Base-by-base conservation (phyloP, 2,329 filamentous ascomycete genomes). In the Colletotrichum echinochloae region DNA sequence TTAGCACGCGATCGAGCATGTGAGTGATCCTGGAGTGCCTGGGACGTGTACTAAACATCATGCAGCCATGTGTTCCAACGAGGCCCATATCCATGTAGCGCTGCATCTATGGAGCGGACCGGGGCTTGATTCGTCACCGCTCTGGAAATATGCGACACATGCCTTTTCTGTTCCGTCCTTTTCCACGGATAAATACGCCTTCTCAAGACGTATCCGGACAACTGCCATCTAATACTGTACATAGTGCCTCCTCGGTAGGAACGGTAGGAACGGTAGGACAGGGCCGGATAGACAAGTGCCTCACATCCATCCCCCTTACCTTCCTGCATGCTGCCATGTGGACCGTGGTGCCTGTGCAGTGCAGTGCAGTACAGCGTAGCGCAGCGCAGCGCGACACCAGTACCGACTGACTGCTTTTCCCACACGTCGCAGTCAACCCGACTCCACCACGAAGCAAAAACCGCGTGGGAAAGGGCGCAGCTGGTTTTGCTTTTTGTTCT, bases 401-500 rank as follows among this genome's bases (percentile, higher is more conserved):
- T n/a, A 35, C 35, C 12, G 5, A 18, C 16, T 18, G 39, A 35
- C 51, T 54, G 51, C 51, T 54, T 30, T 20, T 20, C 52, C 33
- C 52, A 30, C 52, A 55, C 52, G 52, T 37, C 35, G 20, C n/a
- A 54, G 52, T 20, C 52, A 26, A 8, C 52, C 20, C 20, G 11
- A 23, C 18, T 30, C 33, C 18, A 55, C 33, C 18, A 55, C 52
- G 14, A 18, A 52, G 28, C 49, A 54, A 54, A 54, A 54, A n/a
- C 48, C 26, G 16, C 51, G 51, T 35, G 28, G 28, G 30, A 33
- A 23, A 18, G 52, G 20, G 54, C 28, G 55, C 55, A 60, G 37
- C 46, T 56, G 35, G 55, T n/a, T 55, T 66, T 54, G 30, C 5
- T 46, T 56, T 54, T 54, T 52, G 52, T 30, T 64, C 33, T 57